Base-by-base conservation (phyloP, 495 filamentous ascomycete species). In the Xylaria sp. region DNA sequence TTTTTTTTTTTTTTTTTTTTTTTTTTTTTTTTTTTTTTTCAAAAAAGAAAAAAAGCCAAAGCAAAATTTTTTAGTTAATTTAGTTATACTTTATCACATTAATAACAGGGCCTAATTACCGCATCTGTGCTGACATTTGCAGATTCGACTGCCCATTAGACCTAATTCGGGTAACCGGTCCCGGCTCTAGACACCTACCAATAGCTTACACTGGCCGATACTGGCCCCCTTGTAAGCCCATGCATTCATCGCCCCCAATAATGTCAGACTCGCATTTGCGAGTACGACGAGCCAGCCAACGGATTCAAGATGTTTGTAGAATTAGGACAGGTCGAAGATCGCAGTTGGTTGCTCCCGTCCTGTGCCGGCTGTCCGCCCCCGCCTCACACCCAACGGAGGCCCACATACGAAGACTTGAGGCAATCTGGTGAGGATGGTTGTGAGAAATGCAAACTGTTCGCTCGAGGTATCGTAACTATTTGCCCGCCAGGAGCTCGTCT, bases 261-360 rank as follows among this genome's bases (percentile, higher is more conserved):
- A 46, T 46, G 44, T 19, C 44, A 19, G n/a, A 19, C 44, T 46
- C n/a, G 44, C 44, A 46, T 19, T 46, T 46, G 15, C 44, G 7
- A 19, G 17, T n/a, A 5, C 4, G 5, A 0, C 15, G 0, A 46
- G 44, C 17, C 17, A 46, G 44, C 2, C n/a, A 5, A 46, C 0
- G 7, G 44, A n/a, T 19, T 6, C 44, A 5, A 19, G 15, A 62
- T 62, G 59, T 62, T 62, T 35, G 24, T 44, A 2, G 40, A 24
- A 44, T 37, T 62, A 7, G 35, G 35, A 5, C 59, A 62, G 26
- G 59, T 62, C 21, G 59, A 62, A 44, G 59, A 62, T 62, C 37
- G 59, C 5, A 11, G 35, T 41, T 44, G 59, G 59, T 8, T 62
- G 19, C 19, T 44, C 59, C 15, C 59, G 14, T 24, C 59, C 5